phyloP scores from a whole-genome alignment of 2,329 filamentous ascomycete genomes.

The Sporothrix curviconia region DNA sequence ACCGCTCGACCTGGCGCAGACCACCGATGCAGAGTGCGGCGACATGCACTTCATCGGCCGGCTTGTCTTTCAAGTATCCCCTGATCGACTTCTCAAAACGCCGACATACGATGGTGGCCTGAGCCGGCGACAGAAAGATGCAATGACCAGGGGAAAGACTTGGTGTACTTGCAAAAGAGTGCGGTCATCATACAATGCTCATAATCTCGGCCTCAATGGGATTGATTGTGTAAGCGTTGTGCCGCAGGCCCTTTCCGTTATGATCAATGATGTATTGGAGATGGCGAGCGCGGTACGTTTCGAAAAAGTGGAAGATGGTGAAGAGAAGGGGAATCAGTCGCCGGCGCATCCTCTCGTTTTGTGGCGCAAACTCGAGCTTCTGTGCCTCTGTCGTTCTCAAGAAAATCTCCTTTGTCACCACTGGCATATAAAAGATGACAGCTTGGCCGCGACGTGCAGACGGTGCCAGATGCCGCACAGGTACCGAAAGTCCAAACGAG shows the following conservation, averaged over 20 bases:
- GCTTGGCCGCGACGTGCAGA: slow-evolving; percentile 56
- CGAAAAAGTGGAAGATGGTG: slow-evolving; percentile 62
- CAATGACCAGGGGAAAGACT: slow-evolving; percentile 57
- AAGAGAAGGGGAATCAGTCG: slow-evolving; percentile 58
- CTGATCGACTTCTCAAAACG: slow-evolving; percentile 55
- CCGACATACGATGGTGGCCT: slow-evolving; percentile 60
- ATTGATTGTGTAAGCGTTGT: slow-evolving; percentile 52
- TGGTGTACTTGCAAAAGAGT: slow-evolving; percentile 58
- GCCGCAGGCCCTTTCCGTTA: slow-evolving; percentile 43
- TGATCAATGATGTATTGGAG: slow-evolving; percentile 49
- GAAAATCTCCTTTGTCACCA: slow-evolving; percentile 62
- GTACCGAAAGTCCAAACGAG: slow-evolving; percentile 50
- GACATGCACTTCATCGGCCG: slow-evolving; percentile 55
- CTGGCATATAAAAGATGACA: slow-evolving; percentile 55
- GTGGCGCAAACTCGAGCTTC: slow-evolving; percentile 51
- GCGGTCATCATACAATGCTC: slow-evolving; percentile 57
- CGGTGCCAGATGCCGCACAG: slow-evolving; percentile 61
- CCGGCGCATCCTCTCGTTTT: slow-evolving; percentile 58
- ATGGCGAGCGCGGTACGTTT: slow-evolving; percentile 55
- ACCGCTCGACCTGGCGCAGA: slow-evolving; percentile 54
- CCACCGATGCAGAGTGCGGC: slow-evolving; percentile 56
- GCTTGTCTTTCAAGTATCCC: slow-evolving; percentile 57
- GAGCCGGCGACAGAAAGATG: slow-evolving; percentile 56
- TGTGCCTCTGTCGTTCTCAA: slow-evolving; percentile 50
- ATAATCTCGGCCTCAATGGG: slow-evolving; percentile 57